A percentile compares a stretch with the other conserved stretches of the same genome.
These are phyloP conservation scores for Geosmithia morbida DNA, from an alignment of 2,329 filamentous ascomycete genomes.

Conservation along the genomic window DNA sequence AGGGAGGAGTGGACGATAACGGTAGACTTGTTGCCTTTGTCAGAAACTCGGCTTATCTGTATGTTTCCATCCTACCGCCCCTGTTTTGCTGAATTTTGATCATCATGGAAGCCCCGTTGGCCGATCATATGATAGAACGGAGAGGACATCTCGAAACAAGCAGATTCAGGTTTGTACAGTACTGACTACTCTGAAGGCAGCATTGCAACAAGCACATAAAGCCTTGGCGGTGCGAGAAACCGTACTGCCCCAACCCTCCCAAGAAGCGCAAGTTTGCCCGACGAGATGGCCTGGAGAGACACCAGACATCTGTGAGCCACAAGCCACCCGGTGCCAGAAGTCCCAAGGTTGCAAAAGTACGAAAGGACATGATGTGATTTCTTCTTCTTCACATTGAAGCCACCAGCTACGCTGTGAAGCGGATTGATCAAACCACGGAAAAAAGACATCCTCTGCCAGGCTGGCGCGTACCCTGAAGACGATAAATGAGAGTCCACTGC, in stretches of 20 bases:
- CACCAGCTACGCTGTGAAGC: no score
- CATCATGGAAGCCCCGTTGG: no score
- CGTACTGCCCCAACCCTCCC: conserved; percentile 23
- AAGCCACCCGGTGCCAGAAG: neutral
- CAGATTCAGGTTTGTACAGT: no score
- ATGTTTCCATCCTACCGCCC: conserved; percentile 2
- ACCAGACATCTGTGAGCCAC: conserved; percentile 6
- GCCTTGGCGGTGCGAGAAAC: conserved; percentile 22
- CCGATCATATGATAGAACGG: no score
- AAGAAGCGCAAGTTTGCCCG: conserved; percentile 26
- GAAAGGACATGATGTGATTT: no score
- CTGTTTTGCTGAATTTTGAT: no score
- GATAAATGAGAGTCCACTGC: no score
- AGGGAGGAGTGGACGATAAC: conserved; percentile 23
- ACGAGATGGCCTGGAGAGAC: conserved; percentile 24
- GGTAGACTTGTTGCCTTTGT: conserved; percentile 23
- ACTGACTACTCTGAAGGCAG: conserved; percentile 20
- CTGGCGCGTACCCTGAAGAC: no score
- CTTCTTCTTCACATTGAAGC: no score
- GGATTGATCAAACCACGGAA: no score
- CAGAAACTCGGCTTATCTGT: conserved; percentile 26
- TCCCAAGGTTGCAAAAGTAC: neutral
- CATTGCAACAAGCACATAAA: conserved; percentile 28
- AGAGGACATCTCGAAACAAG: neutral
- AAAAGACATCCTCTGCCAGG: no score